Base-by-base conservation (phyloP, 305 asterid genomes). In the Solanum hybrid region DNA sequence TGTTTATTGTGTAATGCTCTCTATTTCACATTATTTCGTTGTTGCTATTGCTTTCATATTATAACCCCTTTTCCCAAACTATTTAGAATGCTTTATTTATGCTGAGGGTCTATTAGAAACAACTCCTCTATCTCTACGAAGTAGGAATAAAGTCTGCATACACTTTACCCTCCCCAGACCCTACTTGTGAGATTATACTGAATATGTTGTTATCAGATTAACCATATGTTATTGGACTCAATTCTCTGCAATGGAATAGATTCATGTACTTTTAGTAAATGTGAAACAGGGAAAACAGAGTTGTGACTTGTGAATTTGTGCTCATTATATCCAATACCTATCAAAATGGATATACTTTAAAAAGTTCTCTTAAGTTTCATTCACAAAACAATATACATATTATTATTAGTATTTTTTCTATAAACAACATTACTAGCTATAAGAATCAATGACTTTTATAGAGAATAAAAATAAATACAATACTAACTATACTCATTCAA, bases 401-500 rank as follows among this genome's bases (percentile, higher is more conserved):
- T 40, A 1, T 80, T 80, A 6, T 46, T 57, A 16, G 20, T 46
- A 51, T 51, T 78, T 20, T 18, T 11, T 35, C 87, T 89, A 82
- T 67, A 39, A 82, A 89, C 88, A 89, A 37, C 71, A 82, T 51
- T 80, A 81, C 34, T 69, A 81, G 29, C 84, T 81, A 11, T 69
- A 89, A 64, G 51, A 69, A 82, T 86, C 79, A 69, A 61, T 61
- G 20, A 39, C 78, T 69, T 69, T 69, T 11, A 69, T 51, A 37
- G 6, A 14, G 64, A 37, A 6, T 3, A 31, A 67, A 22, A 90
- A 83, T 77, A 83, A 42, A 89, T 74, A 86, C 94, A 82, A 24
- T 24, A 11, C 16, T 89, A 91, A 51, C 90, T 90, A 88, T 92
- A 88, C 64, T 90, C 92, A 89, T 86, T 97, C 93, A 97, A 94